Base-by-base conservation (phyloP, 1,284 basidiomycete genomes). In the Apiotrichum porosum region DNA sequence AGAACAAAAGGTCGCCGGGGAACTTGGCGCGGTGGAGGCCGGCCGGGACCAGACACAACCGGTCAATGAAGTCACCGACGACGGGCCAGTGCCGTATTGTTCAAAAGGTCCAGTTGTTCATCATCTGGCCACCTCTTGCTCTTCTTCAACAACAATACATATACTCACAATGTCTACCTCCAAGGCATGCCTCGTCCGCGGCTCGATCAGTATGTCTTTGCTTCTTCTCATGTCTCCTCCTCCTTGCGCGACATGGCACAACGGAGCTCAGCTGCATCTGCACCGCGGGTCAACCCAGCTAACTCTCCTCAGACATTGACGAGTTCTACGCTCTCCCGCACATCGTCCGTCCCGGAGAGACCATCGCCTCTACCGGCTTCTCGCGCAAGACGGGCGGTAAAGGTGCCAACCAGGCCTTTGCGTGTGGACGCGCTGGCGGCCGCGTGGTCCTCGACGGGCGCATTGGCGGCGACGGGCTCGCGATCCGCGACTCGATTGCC, bases 391-490 rank as follows among this genome's bases (percentile, higher is more conserved):
- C 73, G 8, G 76, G 76, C 14, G 76, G 76, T 0, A 78, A 78
- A 52, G 76, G 76, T 15, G 76, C 75, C 9, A 78, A 78, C 51
- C 74, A 75, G 45, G 72, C 75, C 14, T 69, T 67, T 26, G 68
- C 76, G 0, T 62, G 72, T 2, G 75, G 74, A 0, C 57, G 63
- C 44, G 75, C 73, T 1, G 73, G 69, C 4, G 71, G 63, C 0
- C 0, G 8, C 0, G 74, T 76, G 8, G 51, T 60, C 9, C 53
- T 77, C 10, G 69, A 73, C 19, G 75, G 69, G 1, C 49, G 51
- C 4, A 54, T 72, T 4, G 75, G 76, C 0, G 37, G 51, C 3
- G 76, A 76, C 52, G 75, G 71, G 4, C 42, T 44, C 3, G 73
- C 73, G 68, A 61, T 76, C 8, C 48, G 57, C 22, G 61, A 68